Conservation (phyloP, 2,329 filamentous ascomycete species). For the Colletotrichum incanum region DNA sequence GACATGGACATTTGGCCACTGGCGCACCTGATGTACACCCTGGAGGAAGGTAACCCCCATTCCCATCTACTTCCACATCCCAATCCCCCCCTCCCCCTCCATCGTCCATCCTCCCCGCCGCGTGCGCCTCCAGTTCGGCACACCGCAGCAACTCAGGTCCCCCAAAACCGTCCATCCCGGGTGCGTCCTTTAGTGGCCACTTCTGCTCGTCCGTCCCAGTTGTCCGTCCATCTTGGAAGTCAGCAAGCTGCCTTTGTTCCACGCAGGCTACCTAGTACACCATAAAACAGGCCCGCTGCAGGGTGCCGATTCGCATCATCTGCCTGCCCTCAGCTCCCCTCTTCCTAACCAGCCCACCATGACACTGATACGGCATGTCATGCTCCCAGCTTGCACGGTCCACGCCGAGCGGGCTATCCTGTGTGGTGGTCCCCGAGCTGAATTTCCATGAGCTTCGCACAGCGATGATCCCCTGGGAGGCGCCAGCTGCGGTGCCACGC, state of each 20-base stretch:
- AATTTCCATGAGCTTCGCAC: conserved; percentile 7
- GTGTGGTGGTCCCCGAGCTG: conserved; percentile 23
- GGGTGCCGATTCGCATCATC: conserved; percentile 3
- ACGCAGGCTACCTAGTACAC: not conserved
- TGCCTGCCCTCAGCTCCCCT: not conserved
- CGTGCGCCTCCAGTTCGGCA: not conserved
- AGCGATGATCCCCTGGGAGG: conserved; percentile 31
- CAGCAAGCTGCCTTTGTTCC: not conserved
- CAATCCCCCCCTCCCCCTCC: not conserved
- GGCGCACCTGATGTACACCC: not conserved
- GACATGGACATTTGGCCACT: conserved; percentile 24
- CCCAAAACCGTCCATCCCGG: too few species aligned
- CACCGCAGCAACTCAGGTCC: not conserved
- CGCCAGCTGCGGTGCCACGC: conserved; percentile 6
- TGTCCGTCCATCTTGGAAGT: not conserved
- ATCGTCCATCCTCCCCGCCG: not conserved
- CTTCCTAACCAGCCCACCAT: not conserved
- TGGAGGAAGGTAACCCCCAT: conserved; percentile 2
- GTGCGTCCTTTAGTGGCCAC: not conserved
- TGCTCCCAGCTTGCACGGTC: conserved; percentile 22
- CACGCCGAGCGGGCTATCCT: conserved; percentile 14
- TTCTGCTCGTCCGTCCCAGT: not conserved
- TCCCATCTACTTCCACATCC: not conserved
- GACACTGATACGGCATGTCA: conserved; percentile 5
- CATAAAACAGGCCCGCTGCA: not conserved